Evolutionary conservation across 495 filamentous ascomycete species (phyloP).

Genomic region (Lepidopterella palustris): DNA sequence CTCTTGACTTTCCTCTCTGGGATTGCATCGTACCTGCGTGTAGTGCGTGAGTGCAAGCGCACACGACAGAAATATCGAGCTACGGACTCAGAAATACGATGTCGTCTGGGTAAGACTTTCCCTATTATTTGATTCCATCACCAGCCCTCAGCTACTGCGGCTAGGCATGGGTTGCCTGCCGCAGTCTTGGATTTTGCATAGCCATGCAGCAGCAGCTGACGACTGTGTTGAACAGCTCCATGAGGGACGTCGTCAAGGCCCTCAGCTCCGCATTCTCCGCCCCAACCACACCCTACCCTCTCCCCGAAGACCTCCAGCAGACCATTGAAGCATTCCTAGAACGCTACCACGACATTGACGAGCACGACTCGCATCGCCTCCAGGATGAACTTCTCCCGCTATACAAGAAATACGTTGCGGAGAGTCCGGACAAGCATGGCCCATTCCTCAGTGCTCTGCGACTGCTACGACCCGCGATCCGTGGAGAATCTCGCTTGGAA

Average conservation of each 20-base stretch:
- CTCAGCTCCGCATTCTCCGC: slow-evolving; percentile 48
- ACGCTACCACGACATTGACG: slow-evolving; percentile 52
- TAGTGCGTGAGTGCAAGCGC: background rate
- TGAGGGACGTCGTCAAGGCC: slow-evolving; percentile 57
- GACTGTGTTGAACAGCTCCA: slow-evolving; percentile 35
- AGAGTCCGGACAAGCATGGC: slow-evolving; percentile 48
- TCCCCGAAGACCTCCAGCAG: slow-evolving; percentile 54
- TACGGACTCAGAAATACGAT: background rate
- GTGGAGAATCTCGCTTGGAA: slow-evolving; percentile 45
- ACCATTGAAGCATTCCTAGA: slow-evolving; percentile 57
- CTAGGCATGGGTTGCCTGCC: background rate
- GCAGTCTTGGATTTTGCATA: background rate
- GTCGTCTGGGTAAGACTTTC: slow-evolving; percentile 3
- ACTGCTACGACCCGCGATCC: slow-evolving; percentile 52
- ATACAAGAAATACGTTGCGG: slow-evolving; percentile 51
- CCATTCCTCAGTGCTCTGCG: slow-evolving; percentile 56
- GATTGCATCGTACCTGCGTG: background rate
- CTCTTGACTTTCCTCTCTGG: background rate
- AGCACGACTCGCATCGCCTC: slow-evolving; percentile 52
- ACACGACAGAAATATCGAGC: background rate
- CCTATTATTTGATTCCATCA: background rate
- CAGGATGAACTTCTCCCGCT: slow-evolving; percentile 60
- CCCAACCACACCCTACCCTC: slow-evolving; percentile 44
- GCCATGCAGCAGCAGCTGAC: slow-evolving; percentile 7
- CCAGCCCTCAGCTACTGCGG: background rate